Evolutionary conservation across 768 basidiomycete species (phyloP), one percentile per base, ranked within the genome.

Genomic region (Leccinum subgranulosum): DNA sequence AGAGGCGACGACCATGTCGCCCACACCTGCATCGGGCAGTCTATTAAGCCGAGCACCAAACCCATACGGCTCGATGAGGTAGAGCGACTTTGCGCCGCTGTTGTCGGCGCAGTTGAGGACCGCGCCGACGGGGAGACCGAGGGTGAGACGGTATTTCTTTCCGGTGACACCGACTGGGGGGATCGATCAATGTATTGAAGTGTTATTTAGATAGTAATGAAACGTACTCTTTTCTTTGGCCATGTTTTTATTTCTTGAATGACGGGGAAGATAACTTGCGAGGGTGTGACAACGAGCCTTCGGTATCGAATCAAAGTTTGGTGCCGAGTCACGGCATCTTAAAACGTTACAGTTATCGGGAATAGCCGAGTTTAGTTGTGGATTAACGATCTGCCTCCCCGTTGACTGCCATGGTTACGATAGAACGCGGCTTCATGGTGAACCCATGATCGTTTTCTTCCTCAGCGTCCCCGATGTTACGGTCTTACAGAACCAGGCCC

Each of bases 61-160:
- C 53, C 95, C 92, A 72, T 86, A 94, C 54, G 97, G 93, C 76
- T 96, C 93, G 71, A 99, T 98, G 72, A 98, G 73, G 78, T 79
- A 97, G 63, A 97, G 83, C 56, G 89, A 93, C 81, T 98, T 99
- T 65, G 96, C 97, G 64, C 97, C 97, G 71, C 91, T 93, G 87
- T 99, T 99, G 82, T 99, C 97, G 51, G 94, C 94, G 77, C 97
- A 97, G 76, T 96, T 96, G 72, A 97, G 80, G 62, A 97, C 94
- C 65, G 94, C 94, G 64, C 92, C 93, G 63, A 91, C 90, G 60
- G 92, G 94, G 53, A 95, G 88, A 91, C 90, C 92, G 63, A 92
- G 85, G 49, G 90, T 95, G 81, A 98, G 81, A 68, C 94, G 87
- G 85, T 88, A 98, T 79, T 98, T 99, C 79, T 91, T 94, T 73